Base-by-base conservation (phyloP, 169 alveolate species). In the Eimeria mitis region DNA sequence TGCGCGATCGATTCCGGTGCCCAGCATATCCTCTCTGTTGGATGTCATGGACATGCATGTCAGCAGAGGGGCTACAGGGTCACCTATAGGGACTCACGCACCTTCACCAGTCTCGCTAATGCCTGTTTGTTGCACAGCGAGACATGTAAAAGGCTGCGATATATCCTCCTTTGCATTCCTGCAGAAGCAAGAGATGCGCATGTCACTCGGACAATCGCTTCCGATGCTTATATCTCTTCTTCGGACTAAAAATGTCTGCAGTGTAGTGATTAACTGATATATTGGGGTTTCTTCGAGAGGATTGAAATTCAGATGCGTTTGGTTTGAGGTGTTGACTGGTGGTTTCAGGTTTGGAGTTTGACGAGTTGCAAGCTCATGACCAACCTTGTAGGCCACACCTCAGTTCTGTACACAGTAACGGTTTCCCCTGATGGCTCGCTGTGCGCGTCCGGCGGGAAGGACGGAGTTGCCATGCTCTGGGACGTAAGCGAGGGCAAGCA, bases 361-460 rank as follows among this genome's bases (percentile, higher is more conserved):
- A 97, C 98, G 96, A 98, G 97, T 96, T 98, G 99, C 99, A 98
- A 98, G 97, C 98, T 98, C 94, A 98, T 98, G 97, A 98, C 98
- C 97, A 98, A 98, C 97, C 97, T 99, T 95, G 98, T 97, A 52
- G 99, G 99, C 88, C 99, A 99, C 98, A 98, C 99, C 21, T 99
- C 99, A 54, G 99, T 98, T 79, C 98, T 99, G 89, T 98, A 99
- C 98, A 97, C 99, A 79, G 98, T 99, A 76, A 98, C 99, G 47
- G 98, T 99, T 90, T 98, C 99, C 37, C 99, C 99, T 9, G 99
- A 99, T 95, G 99, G 99, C 14, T 98, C 99, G 19, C 99, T 99
- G 94, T 98, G 99, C 97, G 99, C 99, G 21, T 99, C 99, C 34
- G 99, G 99, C 13, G 99, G 99, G n/a, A 99, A 99, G 97, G 99